Evolutionary conservation across 306 rosid species (phyloP).

Genomic region (Bauhinia variegata): DNA sequence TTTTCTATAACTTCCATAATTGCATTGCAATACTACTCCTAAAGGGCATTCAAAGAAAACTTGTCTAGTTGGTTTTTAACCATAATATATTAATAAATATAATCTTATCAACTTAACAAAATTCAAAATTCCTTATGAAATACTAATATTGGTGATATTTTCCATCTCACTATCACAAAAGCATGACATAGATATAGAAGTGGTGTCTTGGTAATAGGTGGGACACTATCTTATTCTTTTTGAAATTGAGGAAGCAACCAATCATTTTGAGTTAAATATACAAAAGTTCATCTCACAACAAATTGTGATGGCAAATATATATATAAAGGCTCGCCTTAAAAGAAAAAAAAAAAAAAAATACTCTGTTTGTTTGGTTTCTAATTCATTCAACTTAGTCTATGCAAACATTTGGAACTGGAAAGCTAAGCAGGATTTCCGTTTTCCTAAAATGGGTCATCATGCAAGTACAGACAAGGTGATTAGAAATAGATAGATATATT

Average conservation of each 20-base stretch:
- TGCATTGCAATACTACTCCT: slow-evolving; percentile 7
- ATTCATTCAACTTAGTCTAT: too few relatives aligned
- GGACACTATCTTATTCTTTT: too few relatives aligned
- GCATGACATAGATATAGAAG: background rate
- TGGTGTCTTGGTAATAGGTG: too few relatives aligned
- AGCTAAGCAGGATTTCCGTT: slow-evolving; percentile 13
- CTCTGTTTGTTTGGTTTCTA: too few relatives aligned
- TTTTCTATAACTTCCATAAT: slow-evolving; percentile 32
- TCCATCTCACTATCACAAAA: background rate
- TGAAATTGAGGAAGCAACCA: background rate
- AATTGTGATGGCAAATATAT: too few relatives aligned
- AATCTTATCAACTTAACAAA: background rate
- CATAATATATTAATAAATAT: background rate
- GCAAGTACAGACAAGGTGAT: background rate
- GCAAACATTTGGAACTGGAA: background rate
- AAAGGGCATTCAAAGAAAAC: background rate
- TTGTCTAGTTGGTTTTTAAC: background rate
- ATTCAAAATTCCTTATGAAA: background rate
- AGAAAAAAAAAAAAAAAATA: too few relatives aligned
- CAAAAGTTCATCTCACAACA: too few relatives aligned
- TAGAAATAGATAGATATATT: slow-evolving; percentile 8
- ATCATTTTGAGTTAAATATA: too few relatives aligned
- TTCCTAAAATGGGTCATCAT: background rate
- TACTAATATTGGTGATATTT: background rate
- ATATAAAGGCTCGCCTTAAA: too few relatives aligned